phyloP scores from a whole-genome alignment of 2,329 filamentous ascomycete species.

The Diplodia scrobiculata region DNA sequence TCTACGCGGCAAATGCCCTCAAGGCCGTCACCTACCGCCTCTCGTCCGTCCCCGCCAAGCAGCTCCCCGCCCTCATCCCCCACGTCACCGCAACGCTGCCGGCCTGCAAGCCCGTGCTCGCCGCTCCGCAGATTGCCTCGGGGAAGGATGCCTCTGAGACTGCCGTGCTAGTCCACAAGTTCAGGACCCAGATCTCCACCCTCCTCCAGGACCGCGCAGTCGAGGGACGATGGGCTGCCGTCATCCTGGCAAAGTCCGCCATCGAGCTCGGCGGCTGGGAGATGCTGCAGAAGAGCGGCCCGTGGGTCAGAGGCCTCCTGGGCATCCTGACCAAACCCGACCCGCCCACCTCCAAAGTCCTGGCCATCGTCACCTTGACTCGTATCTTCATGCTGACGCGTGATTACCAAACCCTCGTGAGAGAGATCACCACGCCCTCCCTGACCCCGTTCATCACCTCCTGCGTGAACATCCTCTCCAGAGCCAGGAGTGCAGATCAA shows the following conservation, averaged over 20 bases:
- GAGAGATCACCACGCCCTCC: conserved; percentile 84
- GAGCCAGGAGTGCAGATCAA: conserved; percentile 29
- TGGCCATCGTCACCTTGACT: conserved; percentile 75
- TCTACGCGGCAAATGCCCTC: conserved; percentile 19
- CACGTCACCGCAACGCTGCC: conserved; percentile 62
- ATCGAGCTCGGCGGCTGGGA: conserved; percentile 86
- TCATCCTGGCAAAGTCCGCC: conserved; percentile 75
- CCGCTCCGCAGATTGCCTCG: conserved; percentile 59
- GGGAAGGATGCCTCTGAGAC: conserved; percentile 66
- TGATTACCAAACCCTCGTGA: conserved; percentile 76
- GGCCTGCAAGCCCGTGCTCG: conserved; percentile 62
- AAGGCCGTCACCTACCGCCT: conserved; percentile 65
- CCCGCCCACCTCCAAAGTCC: conserved; percentile 70
- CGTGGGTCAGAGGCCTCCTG: conserved; percentile 78
- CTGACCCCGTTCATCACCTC: conserved; percentile 73
- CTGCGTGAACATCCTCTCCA: conserved; percentile 60
- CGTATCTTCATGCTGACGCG: conserved; percentile 83
- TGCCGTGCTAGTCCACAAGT: conserved; percentile 73
- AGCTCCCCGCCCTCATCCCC: conserved; percentile 73
- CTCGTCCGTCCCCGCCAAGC: conserved; percentile 68
- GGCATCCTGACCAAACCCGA: conserved; percentile 79
- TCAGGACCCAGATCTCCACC: conserved; percentile 75
- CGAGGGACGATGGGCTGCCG: conserved; percentile 75
- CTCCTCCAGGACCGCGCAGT: conserved; percentile 74
- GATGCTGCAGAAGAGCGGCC: conserved; percentile 68